Base-by-base conservation (phyloP, 352 stramenopile genomes). In the Phytophthora kernoviae region DNA sequence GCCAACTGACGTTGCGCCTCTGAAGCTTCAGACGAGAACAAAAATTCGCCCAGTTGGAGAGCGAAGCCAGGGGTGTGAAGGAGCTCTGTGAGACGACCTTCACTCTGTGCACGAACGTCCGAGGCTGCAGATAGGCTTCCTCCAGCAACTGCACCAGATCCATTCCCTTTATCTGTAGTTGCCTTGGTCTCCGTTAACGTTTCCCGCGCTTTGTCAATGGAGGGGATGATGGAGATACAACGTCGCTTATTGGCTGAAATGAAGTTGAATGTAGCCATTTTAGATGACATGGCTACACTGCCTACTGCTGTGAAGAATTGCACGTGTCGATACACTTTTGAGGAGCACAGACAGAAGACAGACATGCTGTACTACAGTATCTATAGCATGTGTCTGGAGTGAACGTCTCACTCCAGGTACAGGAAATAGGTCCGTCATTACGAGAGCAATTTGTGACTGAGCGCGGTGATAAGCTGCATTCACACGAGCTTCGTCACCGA, bases 1-100 rank as follows among this genome's bases (percentile, higher is more conserved):
- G 80, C 75, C 24, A 94, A 58, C 24, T 94, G 86, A 15, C 83
- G 81, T 49, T 89, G 79, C 41, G 73, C 64, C 14, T 66, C 47
- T 0, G 68, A 53, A 17, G 71, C 63, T 22, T 80, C 60, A 3
- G 40, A 27, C 17, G 69, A 70, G 55, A 90, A 88, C 37, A 94
- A 66, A 59, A 90, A 88, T 68, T 88, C 73, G 43, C 73, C 79
- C 30, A 94, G 75, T 60, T 91, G 75, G 18, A 84, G 58, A 17
- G 82, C 81, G 69, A 94, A 94, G 58, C 83, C 85, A 22, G 79
- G 70, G 36, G 72, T 57, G 21, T 61, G 65, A 59, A 93, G 62
- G 44, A 88, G 68, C 58, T 71, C 54, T 40, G 77, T 93, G 15
- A 93, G 70, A 39, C 84, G 83, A 61, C 73, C 77, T 53, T 93